Conservation (phyloP, 495 filamentous ascomycete species). For the Penicillium desertorum region DNA sequence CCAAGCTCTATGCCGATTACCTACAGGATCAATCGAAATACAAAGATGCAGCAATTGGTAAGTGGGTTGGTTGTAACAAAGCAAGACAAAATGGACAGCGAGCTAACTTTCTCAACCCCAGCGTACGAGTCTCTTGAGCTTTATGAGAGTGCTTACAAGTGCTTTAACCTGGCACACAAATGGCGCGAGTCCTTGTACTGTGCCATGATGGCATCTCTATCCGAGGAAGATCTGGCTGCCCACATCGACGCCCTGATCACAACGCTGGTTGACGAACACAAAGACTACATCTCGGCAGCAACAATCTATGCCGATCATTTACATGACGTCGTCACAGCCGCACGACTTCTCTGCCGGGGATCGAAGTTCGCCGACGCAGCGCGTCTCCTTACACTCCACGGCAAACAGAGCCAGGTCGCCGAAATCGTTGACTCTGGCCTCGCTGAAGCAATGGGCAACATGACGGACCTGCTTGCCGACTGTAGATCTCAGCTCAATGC, state of each 20-base stretch:
- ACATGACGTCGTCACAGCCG: constrained; percentile 62
- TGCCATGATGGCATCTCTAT: constrained; percentile 64
- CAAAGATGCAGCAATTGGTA: constrained; percentile 77
- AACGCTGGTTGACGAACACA: constrained; percentile 75
- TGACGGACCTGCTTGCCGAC: constrained; percentile 87
- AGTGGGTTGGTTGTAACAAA: constrained; percentile 1
- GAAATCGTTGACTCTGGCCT: constrained; percentile 73
- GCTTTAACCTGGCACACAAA: constrained; percentile 75
- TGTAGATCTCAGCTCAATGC: constrained; percentile 80
- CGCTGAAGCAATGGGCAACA: constrained; percentile 69
- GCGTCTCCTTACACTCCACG: constrained; percentile 59
- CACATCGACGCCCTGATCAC: constrained; percentile 70
- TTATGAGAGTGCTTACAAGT: constrained; percentile 68
- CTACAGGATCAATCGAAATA: constrained; percentile 71
- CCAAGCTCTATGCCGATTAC: constrained; percentile 72
- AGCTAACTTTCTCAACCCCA: constrained; percentile 22
- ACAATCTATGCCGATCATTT: constrained; percentile 80
- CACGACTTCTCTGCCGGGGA: constrained; percentile 74
- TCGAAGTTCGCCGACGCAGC: constrained; percentile 82
- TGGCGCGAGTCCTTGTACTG: constrained; percentile 88
- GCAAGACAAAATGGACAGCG: background rate
- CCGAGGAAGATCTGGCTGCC: constrained; percentile 53
- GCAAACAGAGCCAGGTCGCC: constrained; percentile 46
- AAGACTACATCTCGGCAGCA: constrained; percentile 77
- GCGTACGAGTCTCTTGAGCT: constrained; percentile 84